phyloP scores from a whole-genome alignment of 2,329 filamentous ascomycete genomes.

The Calycina marina region DNA sequence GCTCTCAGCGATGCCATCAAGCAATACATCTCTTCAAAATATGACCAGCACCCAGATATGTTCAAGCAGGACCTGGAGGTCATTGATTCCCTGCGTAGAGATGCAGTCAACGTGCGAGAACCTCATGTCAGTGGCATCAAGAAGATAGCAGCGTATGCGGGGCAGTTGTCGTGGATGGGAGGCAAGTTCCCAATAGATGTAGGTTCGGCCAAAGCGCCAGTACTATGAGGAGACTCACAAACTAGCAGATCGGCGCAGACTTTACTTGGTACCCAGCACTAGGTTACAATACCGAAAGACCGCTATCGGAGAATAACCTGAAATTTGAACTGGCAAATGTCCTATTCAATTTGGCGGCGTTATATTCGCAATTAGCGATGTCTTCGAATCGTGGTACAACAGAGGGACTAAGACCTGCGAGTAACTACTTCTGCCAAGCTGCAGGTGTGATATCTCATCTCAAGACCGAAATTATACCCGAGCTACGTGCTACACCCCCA shows the following conservation, averaged over 20 bases:
- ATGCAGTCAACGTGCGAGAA: constrained; percentile 81
- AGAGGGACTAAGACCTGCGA: constrained; percentile 76
- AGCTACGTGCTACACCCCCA: constrained; percentile 69
- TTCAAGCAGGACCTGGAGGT: constrained; percentile 78
- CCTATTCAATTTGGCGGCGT: constrained; percentile 80
- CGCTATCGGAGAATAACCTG: constrained; percentile 50
- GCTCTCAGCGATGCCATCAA: constrained; percentile 72
- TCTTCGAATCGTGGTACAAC: constrained; percentile 61
- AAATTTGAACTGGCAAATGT: constrained; percentile 83
- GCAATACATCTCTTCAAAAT: constrained; percentile 93
- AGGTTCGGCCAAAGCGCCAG: constrained; percentile 20
- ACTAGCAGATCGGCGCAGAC: constrained; percentile 66
- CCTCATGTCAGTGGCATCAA: constrained; percentile 74
- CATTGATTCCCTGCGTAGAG: constrained; percentile 68
- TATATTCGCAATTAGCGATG: constrained; percentile 86
- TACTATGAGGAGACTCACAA: constrained; percentile 6
- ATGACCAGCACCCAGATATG: constrained; percentile 97
- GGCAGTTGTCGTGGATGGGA: constrained; percentile 81
- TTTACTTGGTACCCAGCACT: constrained; percentile 94
- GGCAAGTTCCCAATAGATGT: constrained; percentile 96
- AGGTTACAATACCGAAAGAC: constrained; percentile 73
- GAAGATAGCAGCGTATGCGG: constrained; percentile 83
- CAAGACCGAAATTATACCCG: constrained; percentile 61
- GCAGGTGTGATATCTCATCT: constrained; percentile 75
- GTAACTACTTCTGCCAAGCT: constrained; percentile 77